A percentile compares a stretch with the other conserved stretches of the same genome.
phyloP scores from a whole-genome alignment of 352 stramenopile species.

The Phytophthora vignae region DNA sequence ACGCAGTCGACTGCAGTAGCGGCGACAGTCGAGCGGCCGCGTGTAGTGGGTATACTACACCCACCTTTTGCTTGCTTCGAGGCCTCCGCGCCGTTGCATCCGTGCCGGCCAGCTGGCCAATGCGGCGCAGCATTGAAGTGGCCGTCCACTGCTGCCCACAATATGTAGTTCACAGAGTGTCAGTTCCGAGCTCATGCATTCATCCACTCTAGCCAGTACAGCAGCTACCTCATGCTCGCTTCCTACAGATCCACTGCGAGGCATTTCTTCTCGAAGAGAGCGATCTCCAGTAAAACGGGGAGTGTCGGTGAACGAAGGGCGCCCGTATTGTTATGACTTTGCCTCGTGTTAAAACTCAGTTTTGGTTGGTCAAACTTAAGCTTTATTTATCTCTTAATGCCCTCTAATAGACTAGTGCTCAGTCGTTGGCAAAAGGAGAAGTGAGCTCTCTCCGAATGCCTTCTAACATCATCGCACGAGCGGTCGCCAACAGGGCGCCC shows the following conservation, averaged over 20 bases:
- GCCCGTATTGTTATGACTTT: background rate
- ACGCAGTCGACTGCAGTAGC: background rate
- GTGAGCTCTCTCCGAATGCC: too few species aligned
- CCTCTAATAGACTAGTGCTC: too few species aligned
- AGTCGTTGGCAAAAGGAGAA: too few species aligned
- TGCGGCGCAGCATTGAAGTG: background rate
- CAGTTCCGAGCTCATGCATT: background rate
- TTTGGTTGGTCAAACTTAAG: too few species aligned
- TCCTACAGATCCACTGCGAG: background rate
- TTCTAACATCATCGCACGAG: too few species aligned
- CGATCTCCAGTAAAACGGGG: background rate
- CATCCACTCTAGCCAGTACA: too few species aligned
- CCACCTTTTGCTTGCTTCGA: background rate
- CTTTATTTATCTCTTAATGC: too few species aligned
- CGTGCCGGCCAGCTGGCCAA: background rate
- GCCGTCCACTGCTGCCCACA: background rate
- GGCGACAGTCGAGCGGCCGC: background rate
- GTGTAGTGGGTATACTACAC: background rate
- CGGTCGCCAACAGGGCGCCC: too few species aligned
- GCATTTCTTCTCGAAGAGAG: background rate
- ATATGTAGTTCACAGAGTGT: background rate
- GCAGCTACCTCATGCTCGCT: background rate
- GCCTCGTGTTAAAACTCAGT: too few species aligned
- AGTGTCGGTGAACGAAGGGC: background rate
- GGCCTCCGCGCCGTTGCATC: background rate